Evolutionary conservation across 805 yeast genomes (phyloP).

Genomic region (Candida xyloterini): DNA sequence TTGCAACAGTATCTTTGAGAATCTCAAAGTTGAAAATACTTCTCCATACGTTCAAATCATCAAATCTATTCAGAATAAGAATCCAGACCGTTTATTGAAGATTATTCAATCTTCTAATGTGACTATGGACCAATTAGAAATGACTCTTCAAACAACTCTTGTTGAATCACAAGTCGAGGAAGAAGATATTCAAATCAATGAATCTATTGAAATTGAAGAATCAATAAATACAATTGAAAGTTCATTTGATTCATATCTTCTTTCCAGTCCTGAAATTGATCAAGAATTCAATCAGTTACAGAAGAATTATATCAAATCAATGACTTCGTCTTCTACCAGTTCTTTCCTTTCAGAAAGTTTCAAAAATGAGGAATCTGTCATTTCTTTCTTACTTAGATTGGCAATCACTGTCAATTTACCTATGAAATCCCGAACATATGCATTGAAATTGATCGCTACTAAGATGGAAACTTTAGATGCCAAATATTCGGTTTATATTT

Average conservation of each 20-base stretch:
- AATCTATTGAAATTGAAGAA: constrained; percentile 21
- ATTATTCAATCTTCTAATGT: constrained; percentile 36
- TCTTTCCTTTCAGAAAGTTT: constrained; percentile 22
- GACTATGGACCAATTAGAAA: constrained; percentile 50
- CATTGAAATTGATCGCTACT: constrained; percentile 42
- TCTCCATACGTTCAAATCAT: constrained; percentile 34
- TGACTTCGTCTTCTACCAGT: constrained; percentile 23
- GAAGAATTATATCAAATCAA: constrained; percentile 43
- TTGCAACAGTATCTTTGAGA: constrained; percentile 21
- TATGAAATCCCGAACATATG: constrained; percentile 47
- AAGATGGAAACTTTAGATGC: constrained; percentile 36
- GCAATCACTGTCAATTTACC: constrained; percentile 60
- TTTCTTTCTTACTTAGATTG: constrained; percentile 60
- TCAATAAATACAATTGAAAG: constrained; percentile 14
- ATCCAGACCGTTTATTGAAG: constrained; percentile 39
- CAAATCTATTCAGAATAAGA: constrained; percentile 34
- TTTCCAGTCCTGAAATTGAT: constrained; percentile 28
- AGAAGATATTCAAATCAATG: constrained; percentile 22
- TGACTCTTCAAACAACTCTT: constrained; percentile 66
- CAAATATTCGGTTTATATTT: constrained; percentile 41
- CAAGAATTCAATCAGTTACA: constrained; percentile 42
- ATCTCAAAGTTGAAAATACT: constrained; percentile 10
- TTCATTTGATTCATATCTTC: constrained; percentile 35
- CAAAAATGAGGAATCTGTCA: constrained; percentile 26
- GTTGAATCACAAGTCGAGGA: constrained; percentile 23